These are phyloP conservation scores for Verticillium albo-atrum DNA, from an alignment of 2,329 filamentous ascomycete species.

Conservation along the genomic window DNA sequence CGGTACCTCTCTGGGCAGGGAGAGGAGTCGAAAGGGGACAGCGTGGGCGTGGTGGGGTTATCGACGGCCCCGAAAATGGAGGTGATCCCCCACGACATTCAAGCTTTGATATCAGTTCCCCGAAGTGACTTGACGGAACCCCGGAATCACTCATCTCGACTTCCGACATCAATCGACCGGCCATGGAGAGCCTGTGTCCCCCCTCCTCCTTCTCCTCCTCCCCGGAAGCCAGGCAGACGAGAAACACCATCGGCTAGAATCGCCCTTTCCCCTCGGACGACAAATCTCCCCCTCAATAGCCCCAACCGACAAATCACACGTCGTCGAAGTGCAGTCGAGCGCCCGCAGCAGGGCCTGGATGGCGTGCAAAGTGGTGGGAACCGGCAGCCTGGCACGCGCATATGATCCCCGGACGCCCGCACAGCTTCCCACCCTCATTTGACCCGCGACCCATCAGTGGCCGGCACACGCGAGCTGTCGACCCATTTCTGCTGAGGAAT, in stretches of 20 bases:
- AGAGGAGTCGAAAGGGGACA: not conserved
- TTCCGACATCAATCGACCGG: not conserved
- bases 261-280: not conserved
- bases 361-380: slow-evolving; percentile 4
- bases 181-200: not conserved
- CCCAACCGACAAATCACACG: slow-evolving; percentile 10
- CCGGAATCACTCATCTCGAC: not conserved
- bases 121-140: not conserved
- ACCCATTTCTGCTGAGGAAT: not conserved
- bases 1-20: not conserved
- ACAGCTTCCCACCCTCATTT: not conserved
- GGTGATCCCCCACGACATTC: not conserved
- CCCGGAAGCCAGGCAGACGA: not conserved
- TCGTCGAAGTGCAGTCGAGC: slow-evolving; percentile 11
- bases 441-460: not conserved
- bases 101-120: not conserved
- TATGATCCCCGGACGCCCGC: slow-evolving; percentile 3
- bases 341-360: slow-evolving; percentile 9
- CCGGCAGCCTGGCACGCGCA: slow-evolving; percentile 11
- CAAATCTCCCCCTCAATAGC: not conserved
- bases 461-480: not conserved
- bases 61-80: not conserved
- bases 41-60: not conserved
- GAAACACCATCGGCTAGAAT: not conserved
- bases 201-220: not conserved